These are phyloP conservation scores for Pseudomonodictys pantanalensis DNA, from an alignment of 495 filamentous ascomycete genomes.

Conservation along the genomic window DNA sequence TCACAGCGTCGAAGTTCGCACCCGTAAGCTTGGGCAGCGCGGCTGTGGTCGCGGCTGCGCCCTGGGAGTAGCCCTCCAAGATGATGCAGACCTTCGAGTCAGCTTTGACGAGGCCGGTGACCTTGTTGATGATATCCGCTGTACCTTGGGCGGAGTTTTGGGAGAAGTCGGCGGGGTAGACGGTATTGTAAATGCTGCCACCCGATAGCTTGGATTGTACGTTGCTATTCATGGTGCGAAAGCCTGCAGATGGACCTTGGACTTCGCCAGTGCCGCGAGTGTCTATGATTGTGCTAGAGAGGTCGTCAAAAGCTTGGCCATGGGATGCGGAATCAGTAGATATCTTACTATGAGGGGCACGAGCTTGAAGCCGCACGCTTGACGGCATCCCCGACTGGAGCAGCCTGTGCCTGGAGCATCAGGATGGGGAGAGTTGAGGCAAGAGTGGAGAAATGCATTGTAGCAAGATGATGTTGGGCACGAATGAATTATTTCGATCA, in stretches of 20 bases:
- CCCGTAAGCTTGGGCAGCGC: conserved; percentile 14
- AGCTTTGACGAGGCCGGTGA: background rate
- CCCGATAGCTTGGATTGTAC: conserved; percentile 14
- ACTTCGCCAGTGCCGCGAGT: conserved; percentile 22
- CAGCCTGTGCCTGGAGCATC: no score
- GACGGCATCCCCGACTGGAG: no score
- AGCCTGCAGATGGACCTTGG: conserved; percentile 22
- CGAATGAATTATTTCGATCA: no score
- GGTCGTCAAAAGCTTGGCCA: background rate
- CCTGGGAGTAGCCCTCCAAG: conserved; percentile 28
- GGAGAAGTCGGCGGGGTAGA: conserved; percentile 20
- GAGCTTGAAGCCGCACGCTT: no score
- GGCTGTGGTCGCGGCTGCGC: conserved; percentile 20
- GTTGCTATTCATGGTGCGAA: conserved; percentile 25
- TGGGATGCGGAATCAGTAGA: background rate
- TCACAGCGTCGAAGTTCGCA: conserved; percentile 20
- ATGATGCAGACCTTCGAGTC: conserved; percentile 16
- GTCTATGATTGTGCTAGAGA: conserved; percentile 15
- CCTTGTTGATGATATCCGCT: conserved; percentile 16
- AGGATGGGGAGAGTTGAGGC: background rate
- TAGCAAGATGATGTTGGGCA: background rate
- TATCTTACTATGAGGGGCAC: no score
- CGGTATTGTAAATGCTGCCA: conserved; percentile 18
- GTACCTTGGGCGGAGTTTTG: conserved; percentile 16
- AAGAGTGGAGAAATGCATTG: background rate